phyloP scores from a whole-genome alignment of 1,284 basidiomycete species.

The Ceratobasidium sp. region DNA sequence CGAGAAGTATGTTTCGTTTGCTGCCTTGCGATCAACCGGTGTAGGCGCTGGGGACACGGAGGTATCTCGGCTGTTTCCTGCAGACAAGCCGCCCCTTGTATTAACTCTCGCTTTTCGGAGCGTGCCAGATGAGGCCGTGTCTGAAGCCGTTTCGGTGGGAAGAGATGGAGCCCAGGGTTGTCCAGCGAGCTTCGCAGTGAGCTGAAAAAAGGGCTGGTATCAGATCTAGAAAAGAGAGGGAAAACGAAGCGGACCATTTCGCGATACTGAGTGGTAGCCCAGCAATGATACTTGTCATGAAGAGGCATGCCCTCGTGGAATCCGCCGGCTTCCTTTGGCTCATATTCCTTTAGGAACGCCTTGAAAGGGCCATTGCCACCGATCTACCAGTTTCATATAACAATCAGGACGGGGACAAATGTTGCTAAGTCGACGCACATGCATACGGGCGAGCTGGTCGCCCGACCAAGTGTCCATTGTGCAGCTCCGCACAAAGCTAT shows the following conservation, averaged over 20 bases:
- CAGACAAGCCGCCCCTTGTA: slow-evolving; percentile 54
- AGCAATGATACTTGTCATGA: slow-evolving; percentile 88
- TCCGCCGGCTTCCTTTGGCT: slow-evolving; percentile 75
- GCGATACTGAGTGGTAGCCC: slow-evolving; percentile 91
- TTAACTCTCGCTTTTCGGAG: slow-evolving; percentile 72
- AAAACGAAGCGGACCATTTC: slow-evolving; percentile 73
- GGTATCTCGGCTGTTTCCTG: slow-evolving; percentile 62
- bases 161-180: slow-evolving; percentile 76
- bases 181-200: slow-evolving; percentile 74
- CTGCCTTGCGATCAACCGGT: slow-evolving; percentile 71
- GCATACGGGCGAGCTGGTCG: slow-evolving; percentile 90
- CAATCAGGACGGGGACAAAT: slow-evolving; percentile 45
- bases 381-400: slow-evolving; percentile 62
- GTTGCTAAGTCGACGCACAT: slow-evolving; percentile 62
- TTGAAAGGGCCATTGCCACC: slow-evolving; percentile 88
- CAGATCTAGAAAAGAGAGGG: slow-evolving; percentile 40
- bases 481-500: slow-evolving; percentile 90
- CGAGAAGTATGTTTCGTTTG: slow-evolving; percentile 82
- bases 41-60: slow-evolving; percentile 59
- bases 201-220: slow-evolving; percentile 58
- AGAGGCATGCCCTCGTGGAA: slow-evolving; percentile 75
- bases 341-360: slow-evolving; percentile 79
- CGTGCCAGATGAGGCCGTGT: slow-evolving; percentile 41
- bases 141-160: slow-evolving; percentile 59
- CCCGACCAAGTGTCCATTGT: slow-evolving; percentile 97